Evolutionary conservation across 768 basidiomycete species (phyloP), one percentile per base, ranked within the genome.

Genomic region (Artomyces pyxidatus): DNA sequence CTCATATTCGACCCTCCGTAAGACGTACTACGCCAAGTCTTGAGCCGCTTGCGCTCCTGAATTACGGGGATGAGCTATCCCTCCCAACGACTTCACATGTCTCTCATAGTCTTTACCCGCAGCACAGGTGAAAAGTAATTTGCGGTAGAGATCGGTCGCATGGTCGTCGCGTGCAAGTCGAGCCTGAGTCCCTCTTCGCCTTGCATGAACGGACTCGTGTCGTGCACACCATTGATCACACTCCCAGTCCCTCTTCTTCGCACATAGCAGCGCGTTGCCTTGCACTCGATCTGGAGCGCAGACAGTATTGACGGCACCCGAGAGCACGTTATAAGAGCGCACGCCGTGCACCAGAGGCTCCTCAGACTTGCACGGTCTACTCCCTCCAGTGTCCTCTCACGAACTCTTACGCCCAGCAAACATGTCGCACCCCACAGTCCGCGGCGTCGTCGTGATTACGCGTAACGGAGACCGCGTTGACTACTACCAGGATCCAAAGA

Each of bases 381-480:
- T 48, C 53, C 49, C n/a, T 42, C 50, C 27, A 22, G n/a, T 37
- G 27, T 27, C 52, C 40, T 12, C 48, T 45, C 47, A 47, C 50
- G n/a, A n/a, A 37, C 47, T 30, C 37, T 29, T 37, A 40, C 7
- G 38, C 46, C 8, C 43, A 30, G 26, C 35, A 55, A 56, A 47
- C 35, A 68, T 68, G 66, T 66, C 66, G 46, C 64, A 66, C 51
- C 61, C 68, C 47, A 66, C 81, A 68, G 82, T 88, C 50, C 81
- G 83, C 59, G 87, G 87, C 68, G 84, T 81, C 61, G 75, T 89
- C 58, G 71, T 88, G 64, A 71, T 89, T 60, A 80, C 82, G 51
- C 82, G 87, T 63, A 88, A 88, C 62, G 87, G 87, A 51, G 86
- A 87, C 66, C 79, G 85, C 54, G 66, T 64, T 58, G 77, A 74